Percentiles rank a stretch among this genome's conserved stretches.
Conservation (phyloP, 768 basidiomycete genomes). For the Boletus rubescentipes region DNA sequence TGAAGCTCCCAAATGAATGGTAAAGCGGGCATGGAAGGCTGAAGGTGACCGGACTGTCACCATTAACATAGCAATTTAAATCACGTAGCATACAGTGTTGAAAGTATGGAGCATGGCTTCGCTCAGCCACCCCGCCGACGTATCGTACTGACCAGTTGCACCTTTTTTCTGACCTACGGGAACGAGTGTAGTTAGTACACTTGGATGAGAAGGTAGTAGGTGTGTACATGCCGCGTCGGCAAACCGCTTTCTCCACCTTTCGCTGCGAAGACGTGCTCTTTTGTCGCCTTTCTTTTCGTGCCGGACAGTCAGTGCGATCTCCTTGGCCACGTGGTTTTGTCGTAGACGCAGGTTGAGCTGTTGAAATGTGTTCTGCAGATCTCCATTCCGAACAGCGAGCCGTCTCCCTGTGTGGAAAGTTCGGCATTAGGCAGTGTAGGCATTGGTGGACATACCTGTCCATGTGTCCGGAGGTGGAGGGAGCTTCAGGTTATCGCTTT, state of each 20-base stretch:
- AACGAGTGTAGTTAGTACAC: conserved; percentile 14
- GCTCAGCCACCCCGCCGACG: conserved; percentile 66
- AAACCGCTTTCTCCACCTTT: conserved; percentile 79
- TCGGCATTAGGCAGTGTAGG: conserved; percentile 4
- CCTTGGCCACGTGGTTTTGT: conserved; percentile 54
- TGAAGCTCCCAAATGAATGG: conserved; percentile 2
- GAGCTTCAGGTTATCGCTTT: conserved; percentile 20
- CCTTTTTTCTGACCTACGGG: conserved; percentile 78
- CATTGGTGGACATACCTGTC: conserved; percentile 38
- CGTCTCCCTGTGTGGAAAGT: conserved; percentile 53
- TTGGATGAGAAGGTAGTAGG: conserved; percentile 7
- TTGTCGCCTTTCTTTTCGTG: conserved; percentile 86
- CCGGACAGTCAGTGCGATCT: conserved; percentile 50
- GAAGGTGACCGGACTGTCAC: conserved; percentile 3
- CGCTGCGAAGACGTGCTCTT: conserved; percentile 68
- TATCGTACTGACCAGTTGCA: conserved; percentile 76
- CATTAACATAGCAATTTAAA: conserved; percentile 3
- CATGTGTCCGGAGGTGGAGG: conserved; percentile 50
- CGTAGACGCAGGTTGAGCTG: conserved; percentile 50
- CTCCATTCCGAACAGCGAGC: conserved; percentile 43
- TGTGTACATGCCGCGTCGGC: conserved; percentile 63
- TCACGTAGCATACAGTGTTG: conserved; percentile 7
- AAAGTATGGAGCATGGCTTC: neutral
- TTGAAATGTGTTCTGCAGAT: conserved; percentile 47
- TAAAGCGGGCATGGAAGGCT: conserved; percentile 1